Evolutionary conservation across 176 grass and related monocot species (phyloP), one percentile per base, ranked within the genome.

Genomic region (Carex pumila): DNA sequence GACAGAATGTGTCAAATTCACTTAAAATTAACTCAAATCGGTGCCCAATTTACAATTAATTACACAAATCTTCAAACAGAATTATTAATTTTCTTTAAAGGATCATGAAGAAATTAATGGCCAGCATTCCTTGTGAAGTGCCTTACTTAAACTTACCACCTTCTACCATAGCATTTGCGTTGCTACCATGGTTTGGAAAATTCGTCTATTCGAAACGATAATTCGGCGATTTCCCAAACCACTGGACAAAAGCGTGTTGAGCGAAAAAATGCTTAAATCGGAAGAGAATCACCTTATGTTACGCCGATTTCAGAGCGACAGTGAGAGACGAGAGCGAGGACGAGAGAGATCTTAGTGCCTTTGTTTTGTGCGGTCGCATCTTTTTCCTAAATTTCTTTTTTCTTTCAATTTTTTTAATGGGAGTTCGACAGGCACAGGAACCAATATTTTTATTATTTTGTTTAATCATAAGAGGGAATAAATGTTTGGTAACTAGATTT

Each of bases 401-500:
- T 12, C 9, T 31, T 53, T 14, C 3, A 55, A 22, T 55, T 76
- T 54, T 6, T 32, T 73, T 50, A 29, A 29, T 9, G 25, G 12
- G 12, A 17, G 52, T 56, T 77, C 5, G 18, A 50, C 45, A 52
- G 21, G 18, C 7, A 50, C 19, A 52, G 21, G 9, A 34, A 50
- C 52, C 3, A 14, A 1, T 41, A 34, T 34, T 34, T 34, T 45
- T 18, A 1, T 50, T 55, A 2, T 18, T 55, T 55, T 76, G 21
- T 75, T 75, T 75, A 72, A 22, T 72, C 41, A 70, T 70, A 72
- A 72, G 69, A 12, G 1, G 9, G 69, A 77, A 56, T 77, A 31
- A 77, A 77, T 56, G 72, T 76, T 76, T 53, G 2, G 19, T 17
- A 77, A 52, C 71, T 15, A 50, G 71, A 53, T 53, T 30, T 7